Evolutionary conservation across 352 stramenopile genomes (phyloP).

Genomic region (Blastocystis sp.): DNA sequence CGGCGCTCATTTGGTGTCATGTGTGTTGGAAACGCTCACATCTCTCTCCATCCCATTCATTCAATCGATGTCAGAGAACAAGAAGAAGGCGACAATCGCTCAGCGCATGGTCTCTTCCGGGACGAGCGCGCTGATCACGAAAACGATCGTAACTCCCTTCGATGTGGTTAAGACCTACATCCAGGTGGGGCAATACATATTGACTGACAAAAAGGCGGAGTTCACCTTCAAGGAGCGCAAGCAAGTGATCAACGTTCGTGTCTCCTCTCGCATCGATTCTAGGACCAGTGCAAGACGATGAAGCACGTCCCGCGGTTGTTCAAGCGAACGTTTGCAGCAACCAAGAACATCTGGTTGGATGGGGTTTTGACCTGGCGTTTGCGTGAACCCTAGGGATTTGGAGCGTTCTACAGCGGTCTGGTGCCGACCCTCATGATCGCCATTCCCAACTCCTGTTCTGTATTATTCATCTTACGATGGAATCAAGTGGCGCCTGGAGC

Average conservation of each 20-base stretch:
- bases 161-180: conserved; percentile 69
- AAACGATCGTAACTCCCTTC: conserved; percentile 69
- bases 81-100: conserved; percentile 53
- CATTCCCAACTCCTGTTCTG: conserved; percentile 67
- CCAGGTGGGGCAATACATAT: conserved; percentile 5
- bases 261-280: not conserved
- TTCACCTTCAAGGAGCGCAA: conserved; percentile 58
- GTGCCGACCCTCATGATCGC: conserved; percentile 66
- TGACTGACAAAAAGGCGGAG: conserved; percentile 31
- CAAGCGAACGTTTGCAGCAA: conserved; percentile 60
- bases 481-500: conserved; percentile 62
- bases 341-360: conserved; percentile 65
- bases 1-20: not conserved
- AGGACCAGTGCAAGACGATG: conserved; percentile 65
- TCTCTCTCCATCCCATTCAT: not conserved
- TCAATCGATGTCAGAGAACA: conserved; percentile 28
- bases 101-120: conserved; percentile 63
- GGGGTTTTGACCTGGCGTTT: not conserved
- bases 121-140: conserved; percentile 63
- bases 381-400: not conserved
- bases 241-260: conserved; percentile 39
- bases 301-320: conserved; percentile 53
- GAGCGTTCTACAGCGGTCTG: conserved; percentile 57
- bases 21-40: not conserved
- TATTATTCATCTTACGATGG: conserved; percentile 69